Percentiles rank a stretch among this genome's conserved stretches.
phyloP scores from a whole-genome alignment of 768 basidiomycete species.

The Macrolepiota fuliginosa region DNA sequence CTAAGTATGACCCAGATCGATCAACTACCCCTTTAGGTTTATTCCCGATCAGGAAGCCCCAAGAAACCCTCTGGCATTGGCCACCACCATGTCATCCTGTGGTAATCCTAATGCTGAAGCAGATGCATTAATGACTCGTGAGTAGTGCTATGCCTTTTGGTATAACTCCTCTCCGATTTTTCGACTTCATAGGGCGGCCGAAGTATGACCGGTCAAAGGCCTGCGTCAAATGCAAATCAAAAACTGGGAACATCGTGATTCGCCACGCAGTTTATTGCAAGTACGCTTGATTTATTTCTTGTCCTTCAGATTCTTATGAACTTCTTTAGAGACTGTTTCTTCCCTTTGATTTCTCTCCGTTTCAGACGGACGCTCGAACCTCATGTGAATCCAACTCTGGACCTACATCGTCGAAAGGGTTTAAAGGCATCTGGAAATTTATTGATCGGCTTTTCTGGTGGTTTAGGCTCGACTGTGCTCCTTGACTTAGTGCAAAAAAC shows the following conservation, averaged over 20 bases:
- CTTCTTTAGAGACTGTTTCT: slow-evolving; percentile 48
- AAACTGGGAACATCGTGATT: slow-evolving; percentile 65
- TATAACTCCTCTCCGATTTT: background rate
- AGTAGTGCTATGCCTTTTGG: slow-evolving; percentile 29
- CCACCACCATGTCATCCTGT: slow-evolving; percentile 40
- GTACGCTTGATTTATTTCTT: slow-evolving; percentile 34
- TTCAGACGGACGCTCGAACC: slow-evolving; percentile 69
- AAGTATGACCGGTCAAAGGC: slow-evolving; percentile 65
- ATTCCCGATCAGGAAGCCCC: background rate
- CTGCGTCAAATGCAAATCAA: slow-evolving; percentile 76
- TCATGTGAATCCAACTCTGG: slow-evolving; percentile 40
- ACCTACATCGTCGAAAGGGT: slow-evolving; percentile 39
- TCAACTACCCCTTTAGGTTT: background rate
- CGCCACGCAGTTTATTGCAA: slow-evolving; percentile 86
- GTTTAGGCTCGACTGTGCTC: slow-evolving; percentile 70
- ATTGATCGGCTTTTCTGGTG: slow-evolving; percentile 74
- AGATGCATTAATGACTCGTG: slow-evolving; percentile 69
- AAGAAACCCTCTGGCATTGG: background rate
- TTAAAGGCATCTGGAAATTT: slow-evolving; percentile 70
- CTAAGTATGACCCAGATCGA: background rate
- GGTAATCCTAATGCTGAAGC: slow-evolving; percentile 60
- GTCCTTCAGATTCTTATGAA: background rate
- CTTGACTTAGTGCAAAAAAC: slow-evolving; percentile 63
- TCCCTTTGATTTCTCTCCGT: slow-evolving; percentile 56
- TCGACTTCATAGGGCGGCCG: slow-evolving; percentile 46